These are phyloP conservation scores for Coprinellus micaceus DNA, from an alignment of 768 basidiomycete genomes.

Conservation along the genomic window DNA sequence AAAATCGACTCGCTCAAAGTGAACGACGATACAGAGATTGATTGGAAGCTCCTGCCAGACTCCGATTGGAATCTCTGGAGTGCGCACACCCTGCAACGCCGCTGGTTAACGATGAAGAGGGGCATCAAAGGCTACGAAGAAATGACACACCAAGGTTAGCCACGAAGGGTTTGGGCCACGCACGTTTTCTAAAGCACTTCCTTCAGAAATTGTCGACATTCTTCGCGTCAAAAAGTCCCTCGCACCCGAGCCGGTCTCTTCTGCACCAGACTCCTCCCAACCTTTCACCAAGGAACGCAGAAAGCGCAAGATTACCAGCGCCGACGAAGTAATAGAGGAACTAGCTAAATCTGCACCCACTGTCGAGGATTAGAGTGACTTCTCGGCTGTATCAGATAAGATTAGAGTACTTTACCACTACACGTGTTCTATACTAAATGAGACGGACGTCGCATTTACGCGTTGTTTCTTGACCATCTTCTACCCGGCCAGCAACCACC, in stretches of 20 bases:
- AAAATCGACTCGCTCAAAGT: conserved; percentile 76
- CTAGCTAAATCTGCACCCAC: conserved; percentile 16
- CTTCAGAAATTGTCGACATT: conserved; percentile 77
- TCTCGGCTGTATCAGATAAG: conserved; percentile 1
- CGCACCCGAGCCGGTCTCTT: neutral
- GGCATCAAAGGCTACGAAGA: conserved; percentile 73
- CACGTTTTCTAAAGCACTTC: neutral
- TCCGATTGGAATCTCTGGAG: conserved; percentile 83
- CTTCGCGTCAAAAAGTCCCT: conserved; percentile 70
- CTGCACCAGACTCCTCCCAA: conserved; percentile 31
- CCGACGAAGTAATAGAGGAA: conserved; percentile 43
- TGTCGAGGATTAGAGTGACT: neutral
- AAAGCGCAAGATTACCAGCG: conserved; percentile 52
- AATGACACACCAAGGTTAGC: conserved; percentile 73
- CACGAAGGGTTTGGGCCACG: neutral
- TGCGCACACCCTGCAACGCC: conserved; percentile 71
- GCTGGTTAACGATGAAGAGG: conserved; percentile 78
- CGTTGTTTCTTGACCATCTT: neutral
- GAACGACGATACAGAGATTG: conserved; percentile 77
- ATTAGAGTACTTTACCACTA: neutral
- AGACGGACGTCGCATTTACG: neutral
- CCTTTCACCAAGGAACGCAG: conserved; percentile 31
- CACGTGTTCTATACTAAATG: neutral
- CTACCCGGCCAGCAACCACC: neutral
- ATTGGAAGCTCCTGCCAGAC: conserved; percentile 77